Conservation (phyloP, 768 basidiomycete genomes). For the Scleroderma citrinum region DNA sequence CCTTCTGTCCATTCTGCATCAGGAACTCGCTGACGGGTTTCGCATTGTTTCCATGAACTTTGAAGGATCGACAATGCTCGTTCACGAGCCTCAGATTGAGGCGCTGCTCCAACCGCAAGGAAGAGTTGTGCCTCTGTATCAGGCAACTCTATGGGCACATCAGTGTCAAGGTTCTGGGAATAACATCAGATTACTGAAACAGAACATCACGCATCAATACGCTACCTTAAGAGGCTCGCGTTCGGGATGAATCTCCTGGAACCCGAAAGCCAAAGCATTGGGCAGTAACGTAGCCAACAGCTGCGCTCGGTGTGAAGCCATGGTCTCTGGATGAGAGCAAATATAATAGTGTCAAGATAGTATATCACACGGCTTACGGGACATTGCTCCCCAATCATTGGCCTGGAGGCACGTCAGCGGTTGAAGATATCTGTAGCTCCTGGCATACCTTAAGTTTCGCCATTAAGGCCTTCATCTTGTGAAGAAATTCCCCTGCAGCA, state of each 20-base stretch:
- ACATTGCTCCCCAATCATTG: slow-evolving; percentile 56
- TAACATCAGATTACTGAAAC: neutral
- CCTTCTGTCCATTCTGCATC: slow-evolving; percentile 36
- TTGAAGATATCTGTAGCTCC: neutral
- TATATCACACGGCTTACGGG: slow-evolving; percentile 33
- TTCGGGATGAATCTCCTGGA: slow-evolving; percentile 36
- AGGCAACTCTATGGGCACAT: slow-evolving; percentile 27
- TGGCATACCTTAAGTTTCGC: slow-evolving; percentile 48
- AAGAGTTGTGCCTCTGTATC: slow-evolving; percentile 32
- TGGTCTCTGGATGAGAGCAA: slow-evolving; percentile 28
- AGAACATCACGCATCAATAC: neutral
- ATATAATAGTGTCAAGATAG: neutral
- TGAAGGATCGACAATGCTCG: slow-evolving; percentile 8
- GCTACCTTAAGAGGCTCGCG: slow-evolving; percentile 42
- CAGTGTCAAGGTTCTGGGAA: slow-evolving; percentile 43
- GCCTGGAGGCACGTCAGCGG: slow-evolving; percentile 27
- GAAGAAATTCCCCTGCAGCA: slow-evolving; percentile 45
- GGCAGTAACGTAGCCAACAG: slow-evolving; percentile 34
- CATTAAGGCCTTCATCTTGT: slow-evolving; percentile 52
- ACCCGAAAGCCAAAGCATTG: slow-evolving; percentile 40
- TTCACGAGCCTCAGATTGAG: slow-evolving; percentile 3
- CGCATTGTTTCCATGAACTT: slow-evolving; percentile 22
- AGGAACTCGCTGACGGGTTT: slow-evolving; percentile 18
- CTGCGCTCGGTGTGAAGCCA: slow-evolving; percentile 37
- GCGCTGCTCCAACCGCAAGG: slow-evolving; percentile 5